Base-by-base conservation (phyloP, 2,329 filamentous ascomycete genomes). In the Trichoderma atrobrunneum region DNA sequence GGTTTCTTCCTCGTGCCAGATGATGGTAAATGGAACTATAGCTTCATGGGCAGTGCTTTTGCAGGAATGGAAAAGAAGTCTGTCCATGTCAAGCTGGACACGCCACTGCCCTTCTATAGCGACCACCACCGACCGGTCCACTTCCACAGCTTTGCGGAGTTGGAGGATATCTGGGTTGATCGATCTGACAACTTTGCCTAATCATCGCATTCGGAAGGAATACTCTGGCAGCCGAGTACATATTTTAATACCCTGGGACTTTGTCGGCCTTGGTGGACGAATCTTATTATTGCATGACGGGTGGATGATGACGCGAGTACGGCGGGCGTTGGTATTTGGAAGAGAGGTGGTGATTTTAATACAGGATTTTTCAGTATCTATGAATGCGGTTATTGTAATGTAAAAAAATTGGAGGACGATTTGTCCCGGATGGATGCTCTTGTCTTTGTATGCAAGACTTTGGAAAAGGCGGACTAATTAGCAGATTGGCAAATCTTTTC, bases 1-100 rank as follows among this genome's bases (percentile, higher is more conserved):
- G 97, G 96, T 32, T 98, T 95, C 85, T 99, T 99, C 89, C 85
- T 99, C 70, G 94, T 98, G 26, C 96, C 96, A 0, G 95, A 98
- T 79, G 91, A 92, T 70, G 91, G 91, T 74, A 87, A 92, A 73
- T 99, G 96, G 96, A 99, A 99, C 83, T 99, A 98, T 85, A 96
- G 93, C 81, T 99, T 99, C 87, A 94, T 98, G 91, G 96, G 96
- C 70, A 94, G 91, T 75, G 90, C 91, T 0, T 99, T 98, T 80
- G 90, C 91, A 16, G 90, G 91, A 54, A 88, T 97, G 75, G 94
- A 97, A 84, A 98, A 98, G 90, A 93, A 94, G 84, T 88, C 91
- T 4, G 89, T 98, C 57, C 92, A 94, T 77, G 95, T 98, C 77
- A 96, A 96, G 86, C 91, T 99, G 70, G 97, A 98, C 82, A 97